Evolutionary conservation across 805 yeast genomes (phyloP).

Genomic region (Candida silvicultrix): DNA sequence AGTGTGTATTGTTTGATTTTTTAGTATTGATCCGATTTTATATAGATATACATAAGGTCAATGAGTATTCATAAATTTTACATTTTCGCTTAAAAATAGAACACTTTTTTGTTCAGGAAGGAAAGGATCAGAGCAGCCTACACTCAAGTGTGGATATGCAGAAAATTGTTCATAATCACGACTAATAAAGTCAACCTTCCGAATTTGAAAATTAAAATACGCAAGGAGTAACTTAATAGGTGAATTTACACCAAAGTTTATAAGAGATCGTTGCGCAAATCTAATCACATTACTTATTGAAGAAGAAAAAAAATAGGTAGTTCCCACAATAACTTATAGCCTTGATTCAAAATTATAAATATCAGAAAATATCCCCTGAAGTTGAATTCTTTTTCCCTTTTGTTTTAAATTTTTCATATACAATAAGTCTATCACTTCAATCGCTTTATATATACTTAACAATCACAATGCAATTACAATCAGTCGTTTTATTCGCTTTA

Average conservation of each 20-base stretch:
- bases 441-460: neutral
- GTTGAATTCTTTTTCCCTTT: neutral
- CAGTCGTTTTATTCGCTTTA: conserved; percentile 2
- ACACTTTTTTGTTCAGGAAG: neutral
- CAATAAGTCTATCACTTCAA: neutral
- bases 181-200: neutral
- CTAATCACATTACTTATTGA: neutral
- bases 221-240: neutral
- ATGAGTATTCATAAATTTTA: too few species aligned
- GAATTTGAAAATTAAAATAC: neutral
- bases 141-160: neutral
- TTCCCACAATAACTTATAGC: neutral
- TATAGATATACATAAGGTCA: too few species aligned
- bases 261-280: neutral
- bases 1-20: too few species aligned
- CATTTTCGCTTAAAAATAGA: neutral
- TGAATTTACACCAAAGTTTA: too few species aligned
- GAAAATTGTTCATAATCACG: neutral
- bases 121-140: neutral
- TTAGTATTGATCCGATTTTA: too few species aligned
- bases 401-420: neutral
- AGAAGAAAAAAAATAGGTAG: neutral
- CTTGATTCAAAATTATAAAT: neutral
- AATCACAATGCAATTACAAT: conserved; percentile 10
- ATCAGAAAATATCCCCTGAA: neutral